Evolutionary conservation across 352 stramenopile species (phyloP).

Genomic region (Globisporangium camurandrum): DNA sequence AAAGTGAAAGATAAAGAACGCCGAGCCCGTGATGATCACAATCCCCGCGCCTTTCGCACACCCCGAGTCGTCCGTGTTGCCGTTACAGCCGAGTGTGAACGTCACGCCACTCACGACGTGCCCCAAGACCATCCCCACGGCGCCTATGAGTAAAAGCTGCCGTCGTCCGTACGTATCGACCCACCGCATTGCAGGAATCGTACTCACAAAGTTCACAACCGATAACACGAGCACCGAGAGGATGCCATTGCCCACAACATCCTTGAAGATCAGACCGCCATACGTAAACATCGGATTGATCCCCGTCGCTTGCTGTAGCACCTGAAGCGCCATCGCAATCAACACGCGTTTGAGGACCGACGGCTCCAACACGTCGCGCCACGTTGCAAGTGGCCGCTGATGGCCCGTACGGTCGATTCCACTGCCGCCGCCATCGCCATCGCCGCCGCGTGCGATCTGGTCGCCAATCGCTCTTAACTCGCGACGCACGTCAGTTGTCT

Average conservation of each 20-base stretch:
- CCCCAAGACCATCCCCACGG: conserved; percentile 25
- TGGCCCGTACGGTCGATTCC: too few relatives aligned
- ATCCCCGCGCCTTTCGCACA: conserved; percentile 14
- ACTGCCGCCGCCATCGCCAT: too few relatives aligned
- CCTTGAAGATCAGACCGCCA: conserved; percentile 26
- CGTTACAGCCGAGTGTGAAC: neutral
- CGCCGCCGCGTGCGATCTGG: conserved; percentile 25
- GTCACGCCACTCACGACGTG: conserved; percentile 4
- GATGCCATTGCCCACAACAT: conserved; percentile 27
- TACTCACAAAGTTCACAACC: conserved; percentile 25
- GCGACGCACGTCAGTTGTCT: conserved; percentile 18
- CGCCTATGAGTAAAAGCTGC: conserved; percentile 24
- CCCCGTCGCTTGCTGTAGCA: conserved; percentile 36
- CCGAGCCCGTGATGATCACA: conserved; percentile 19
- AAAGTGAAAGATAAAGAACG: conserved; percentile 46
- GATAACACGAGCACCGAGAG: conserved; percentile 12
- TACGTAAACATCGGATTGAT: conserved; percentile 35
- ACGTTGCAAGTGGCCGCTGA: conserved; percentile 13
- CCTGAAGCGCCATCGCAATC: conserved; percentile 25
- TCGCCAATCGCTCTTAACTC: conserved; percentile 45
- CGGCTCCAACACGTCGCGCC: conserved; percentile 24
- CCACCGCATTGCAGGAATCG: conserved; percentile 32
- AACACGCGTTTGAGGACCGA: conserved; percentile 17
- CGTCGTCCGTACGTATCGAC: conserved; percentile 28
- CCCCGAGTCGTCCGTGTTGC: neutral